phyloP scores from a whole-genome alignment of 257 asterid species.

The Solanum sitiens region DNA sequence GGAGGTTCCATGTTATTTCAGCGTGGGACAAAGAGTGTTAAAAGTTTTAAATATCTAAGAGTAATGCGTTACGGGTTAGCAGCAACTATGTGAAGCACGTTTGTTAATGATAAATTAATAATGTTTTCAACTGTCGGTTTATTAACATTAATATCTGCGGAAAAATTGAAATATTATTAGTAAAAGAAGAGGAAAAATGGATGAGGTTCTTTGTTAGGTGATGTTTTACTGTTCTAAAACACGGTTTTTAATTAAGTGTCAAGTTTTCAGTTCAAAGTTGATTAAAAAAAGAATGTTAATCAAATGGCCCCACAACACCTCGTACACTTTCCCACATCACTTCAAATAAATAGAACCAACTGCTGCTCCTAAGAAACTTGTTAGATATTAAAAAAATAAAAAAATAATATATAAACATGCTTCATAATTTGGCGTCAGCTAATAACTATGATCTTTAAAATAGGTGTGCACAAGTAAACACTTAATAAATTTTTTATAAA shows the following conservation, averaged over 20 bases:
- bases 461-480: too few relatives aligned
- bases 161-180: neutral
- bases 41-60: neutral
- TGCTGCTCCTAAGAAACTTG: neutral
- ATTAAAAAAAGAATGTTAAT: neutral
- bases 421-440: too few relatives aligned
- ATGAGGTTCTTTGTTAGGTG: neutral
- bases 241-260: neutral
- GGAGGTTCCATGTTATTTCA: conserved; percentile 10
- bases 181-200: neutral
- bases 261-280: neutral
- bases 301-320: neutral
- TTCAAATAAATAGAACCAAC: neutral
- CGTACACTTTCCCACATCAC: neutral
- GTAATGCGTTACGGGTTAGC: neutral
- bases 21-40: neutral
- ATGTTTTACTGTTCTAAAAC: neutral
- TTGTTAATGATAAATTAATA: neutral
- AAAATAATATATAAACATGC: too few relatives aligned
- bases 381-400: neutral
- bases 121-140: neutral
- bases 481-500: too few relatives aligned
- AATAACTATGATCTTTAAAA: too few relatives aligned
- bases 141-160: neutral
- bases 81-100: conserved; percentile 1